Evolutionary conservation across 2,329 filamentous ascomycete species (phyloP).

Genomic region (Colletotrichum cordylinicola): DNA sequence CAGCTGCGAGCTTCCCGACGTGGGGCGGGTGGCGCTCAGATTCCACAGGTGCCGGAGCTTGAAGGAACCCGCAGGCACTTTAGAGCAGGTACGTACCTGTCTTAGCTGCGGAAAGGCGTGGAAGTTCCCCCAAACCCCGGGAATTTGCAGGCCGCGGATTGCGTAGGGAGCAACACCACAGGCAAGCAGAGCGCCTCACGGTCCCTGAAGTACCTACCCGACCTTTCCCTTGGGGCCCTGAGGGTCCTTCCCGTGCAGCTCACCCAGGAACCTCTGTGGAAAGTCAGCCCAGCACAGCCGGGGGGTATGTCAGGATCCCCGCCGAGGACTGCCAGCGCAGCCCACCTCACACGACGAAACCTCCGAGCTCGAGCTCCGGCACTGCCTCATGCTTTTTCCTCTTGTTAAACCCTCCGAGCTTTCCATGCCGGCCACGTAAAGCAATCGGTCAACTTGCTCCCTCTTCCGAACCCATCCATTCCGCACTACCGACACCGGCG

Average conservation of each 20-base stretch:
- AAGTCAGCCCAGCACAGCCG: neutral
- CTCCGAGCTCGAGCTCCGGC: constrained; percentile 18
- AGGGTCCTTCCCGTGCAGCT: neutral
- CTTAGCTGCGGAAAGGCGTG: neutral
- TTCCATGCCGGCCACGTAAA: constrained; percentile 19
- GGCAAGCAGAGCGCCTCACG: neutral
- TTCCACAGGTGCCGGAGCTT: neutral
- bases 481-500: neutral
- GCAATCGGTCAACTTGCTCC: neutral
- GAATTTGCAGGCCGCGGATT: neutral
- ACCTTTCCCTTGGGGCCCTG: neutral
- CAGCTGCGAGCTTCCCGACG: neutral
- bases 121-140: neutral
- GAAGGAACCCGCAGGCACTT: neutral
- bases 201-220: neutral
- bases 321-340: constrained; percentile 15
- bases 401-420: neutral
- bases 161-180: neutral
- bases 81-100: neutral
- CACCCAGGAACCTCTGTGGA: neutral
- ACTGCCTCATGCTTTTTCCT: constrained; percentile 3
- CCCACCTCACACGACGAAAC: constrained; percentile 15
- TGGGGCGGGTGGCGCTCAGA: constrained; percentile 8
- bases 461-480: neutral
- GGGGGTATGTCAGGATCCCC: constrained; percentile 18